Conservation (phyloP, 306 rosid species). For the Vigna hirtella region DNA sequence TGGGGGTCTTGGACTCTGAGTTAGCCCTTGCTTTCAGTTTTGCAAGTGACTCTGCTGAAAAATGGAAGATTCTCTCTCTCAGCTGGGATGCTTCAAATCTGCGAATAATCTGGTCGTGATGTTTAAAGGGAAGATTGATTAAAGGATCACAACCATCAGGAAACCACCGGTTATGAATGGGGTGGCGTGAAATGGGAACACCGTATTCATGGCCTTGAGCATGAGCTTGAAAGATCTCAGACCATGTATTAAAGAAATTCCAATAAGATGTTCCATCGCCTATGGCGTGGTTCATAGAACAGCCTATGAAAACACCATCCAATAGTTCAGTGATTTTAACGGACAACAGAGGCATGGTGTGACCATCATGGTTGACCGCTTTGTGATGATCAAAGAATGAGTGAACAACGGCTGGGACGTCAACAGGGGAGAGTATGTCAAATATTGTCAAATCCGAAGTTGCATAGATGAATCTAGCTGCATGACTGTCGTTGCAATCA, state of each 20-base stretch:
- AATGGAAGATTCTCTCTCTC: slow-evolving; percentile 62
- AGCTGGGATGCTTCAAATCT: slow-evolving; percentile 53
- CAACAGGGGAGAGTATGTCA: not conserved
- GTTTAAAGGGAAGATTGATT: slow-evolving; percentile 53
- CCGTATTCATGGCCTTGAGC: slow-evolving; percentile 2
- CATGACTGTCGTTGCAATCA: not conserved
- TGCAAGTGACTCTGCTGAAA: slow-evolving; percentile 54
- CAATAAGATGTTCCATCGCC: slow-evolving; percentile 64
- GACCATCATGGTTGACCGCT: not conserved
- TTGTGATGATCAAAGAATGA: not conserved
- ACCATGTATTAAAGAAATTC: slow-evolving; percentile 63
- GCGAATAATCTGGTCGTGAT: slow-evolving; percentile 46
- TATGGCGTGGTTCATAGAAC: slow-evolving; percentile 54
- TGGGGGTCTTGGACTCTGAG: slow-evolving; percentile 32
- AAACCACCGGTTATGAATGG: slow-evolving; percentile 58
- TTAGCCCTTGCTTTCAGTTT: slow-evolving; percentile 66
- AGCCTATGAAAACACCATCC: not conserved
- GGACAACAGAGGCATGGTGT: not conserved
- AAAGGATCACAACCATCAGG: slow-evolving; percentile 47
- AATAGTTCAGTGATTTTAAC: not conserved
- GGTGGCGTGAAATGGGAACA: slow-evolving; percentile 44
- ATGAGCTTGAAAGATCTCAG: slow-evolving; percentile 57
- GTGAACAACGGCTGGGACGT: not conserved
- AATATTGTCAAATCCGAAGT: not conserved
- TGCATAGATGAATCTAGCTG: not conserved